Percentiles rank a stretch among this genome's conserved stretches.
These are phyloP conservation scores for Mycena capillaripes DNA, from an alignment of 768 basidiomycete species.

Conservation along the genomic window DNA sequence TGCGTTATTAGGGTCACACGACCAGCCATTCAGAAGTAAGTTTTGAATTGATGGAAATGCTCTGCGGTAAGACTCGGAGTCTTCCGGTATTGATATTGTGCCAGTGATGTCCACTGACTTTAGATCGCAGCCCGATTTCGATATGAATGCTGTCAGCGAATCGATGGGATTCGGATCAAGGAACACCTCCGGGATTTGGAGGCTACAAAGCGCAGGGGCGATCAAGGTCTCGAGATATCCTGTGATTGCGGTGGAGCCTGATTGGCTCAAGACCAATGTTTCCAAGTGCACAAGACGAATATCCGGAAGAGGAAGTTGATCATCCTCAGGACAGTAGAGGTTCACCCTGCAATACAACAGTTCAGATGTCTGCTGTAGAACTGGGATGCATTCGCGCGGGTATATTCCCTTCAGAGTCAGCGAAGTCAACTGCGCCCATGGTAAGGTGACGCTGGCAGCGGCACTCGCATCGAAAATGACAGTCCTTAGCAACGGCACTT, in stretches of 20 bases:
- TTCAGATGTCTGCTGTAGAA: background rate
- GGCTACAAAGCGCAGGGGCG: background rate
- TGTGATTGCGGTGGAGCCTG: conserved; percentile 56
- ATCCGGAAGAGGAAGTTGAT: background rate
- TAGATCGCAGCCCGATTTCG: background rate
- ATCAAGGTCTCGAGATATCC: background rate
- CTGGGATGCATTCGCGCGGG: background rate
- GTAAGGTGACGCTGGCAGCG: background rate
- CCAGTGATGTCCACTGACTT: background rate
- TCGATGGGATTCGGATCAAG: background rate
- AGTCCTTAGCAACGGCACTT: background rate
- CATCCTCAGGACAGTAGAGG: conserved; percentile 69
- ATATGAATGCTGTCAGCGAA: background rate
- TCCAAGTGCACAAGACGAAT: background rate
- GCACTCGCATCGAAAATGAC: background rate
- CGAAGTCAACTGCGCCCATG: background rate
- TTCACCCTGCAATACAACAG: conserved; percentile 50
- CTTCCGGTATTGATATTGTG: too few relatives aligned
- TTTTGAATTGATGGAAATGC: background rate
- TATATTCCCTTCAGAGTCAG: background rate
- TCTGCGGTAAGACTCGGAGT: background rate
- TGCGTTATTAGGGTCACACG: too few relatives aligned
- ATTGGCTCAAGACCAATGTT: background rate
- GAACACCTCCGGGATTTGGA: background rate
- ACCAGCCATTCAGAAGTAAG: too few relatives aligned